Base-by-base conservation (phyloP, 148 eudicot species). In the Euryodendron excelsum region DNA sequence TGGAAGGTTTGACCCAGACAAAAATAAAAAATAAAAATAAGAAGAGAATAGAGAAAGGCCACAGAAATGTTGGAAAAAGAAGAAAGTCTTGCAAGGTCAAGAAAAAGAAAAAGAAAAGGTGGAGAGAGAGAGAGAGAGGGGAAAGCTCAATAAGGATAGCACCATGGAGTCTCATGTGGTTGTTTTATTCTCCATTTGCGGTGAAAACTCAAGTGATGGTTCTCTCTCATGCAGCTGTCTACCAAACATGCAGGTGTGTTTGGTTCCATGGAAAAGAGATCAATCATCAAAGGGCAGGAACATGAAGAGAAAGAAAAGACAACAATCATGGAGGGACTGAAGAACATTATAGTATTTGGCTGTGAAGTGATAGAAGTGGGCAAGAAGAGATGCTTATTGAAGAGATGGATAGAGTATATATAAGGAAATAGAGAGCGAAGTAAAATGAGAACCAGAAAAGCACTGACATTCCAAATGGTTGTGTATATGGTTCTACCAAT, bases 71-170 rank as follows among this genome's bases (percentile, higher is more conserved):
- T 0, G 17, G 3, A 17, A 2, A 10, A 37, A 5, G 7, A 69
- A 81, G 74, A 76, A 76, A 77, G 83, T 70, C 91, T 86, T 88
- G 91, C 91, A 88, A 88, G 91, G 89, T 85, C 91, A 88, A 88
- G 91, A 88, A 88, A 84, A 79, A 75, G 0, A 76, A 41, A 72
- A 61, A 44, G 34, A 64, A 41, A 1, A 27, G 7, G 7, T 3
- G 30, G 45, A 41, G 77, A 2, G 12, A 4, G 21, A 28, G 14
- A 48, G 39, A 58, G 23, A 62, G 2, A 23, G 30, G 0, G 20
- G 56, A 4, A 78, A 87, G 88, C 88, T 87, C 88, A 85, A 83
- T 10, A 13, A 56, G 59, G 83, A 83, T 79, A 86, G 72, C 86
- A 17, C 84, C 89, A 31, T 48, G 1, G 1, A 48, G 11, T 10